Base-by-base conservation (phyloP, 2,329 filamentous ascomycete species). In the Epichloe hybrida region DNA sequence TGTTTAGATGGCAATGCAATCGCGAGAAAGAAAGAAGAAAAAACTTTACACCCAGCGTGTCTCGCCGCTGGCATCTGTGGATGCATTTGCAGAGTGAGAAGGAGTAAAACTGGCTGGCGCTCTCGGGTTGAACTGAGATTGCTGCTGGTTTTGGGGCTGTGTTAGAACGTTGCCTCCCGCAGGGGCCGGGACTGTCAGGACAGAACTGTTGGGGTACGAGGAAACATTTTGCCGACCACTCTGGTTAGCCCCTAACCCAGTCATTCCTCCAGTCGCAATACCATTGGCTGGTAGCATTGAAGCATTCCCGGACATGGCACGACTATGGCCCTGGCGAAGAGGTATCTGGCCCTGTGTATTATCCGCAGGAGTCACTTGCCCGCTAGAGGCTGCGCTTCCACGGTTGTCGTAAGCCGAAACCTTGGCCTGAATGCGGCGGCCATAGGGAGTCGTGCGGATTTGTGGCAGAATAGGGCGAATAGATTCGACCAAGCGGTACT, bases 341-440 rank as follows among this genome's bases (percentile, higher is more conserved):
- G 73, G 64, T 39, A 79, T 71, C 62, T 81, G 78, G 13, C 76
- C 75, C 53, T 75, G 70, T 1, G 73, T 73, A 41, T 71, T 62
- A 53, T 81, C 77, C 13, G 73, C 66, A 2, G 77, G 73, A 15
- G 75, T 76, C 11, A 66, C 66, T 58, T 79, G 75, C 23, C 73
- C 74, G 48, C 70, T 76, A 35, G 62, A 65, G n/a, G 63, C 58
- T 51, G 68, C 65, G 50, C 63, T 67, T 52, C 65, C 69, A 48
- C 70, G 71, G 53, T 66, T 72, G 56, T 83, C 80, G 54, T 75
- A 76, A 27, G 77, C 72, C 56, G 80, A 73, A 52, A 98, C 86
- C 75, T 97, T 97, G 64, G 85, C 85, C 63, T 87, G 84, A 61
- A 97, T 94, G 55, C 93, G 88, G 58, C 93, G 90, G 49, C 93